Evolutionary conservation across 106 monocot genomes (phyloP), one percentile per base, ranked within the genome.

Genomic region (Dendrobium chrysotoxum): DNA sequence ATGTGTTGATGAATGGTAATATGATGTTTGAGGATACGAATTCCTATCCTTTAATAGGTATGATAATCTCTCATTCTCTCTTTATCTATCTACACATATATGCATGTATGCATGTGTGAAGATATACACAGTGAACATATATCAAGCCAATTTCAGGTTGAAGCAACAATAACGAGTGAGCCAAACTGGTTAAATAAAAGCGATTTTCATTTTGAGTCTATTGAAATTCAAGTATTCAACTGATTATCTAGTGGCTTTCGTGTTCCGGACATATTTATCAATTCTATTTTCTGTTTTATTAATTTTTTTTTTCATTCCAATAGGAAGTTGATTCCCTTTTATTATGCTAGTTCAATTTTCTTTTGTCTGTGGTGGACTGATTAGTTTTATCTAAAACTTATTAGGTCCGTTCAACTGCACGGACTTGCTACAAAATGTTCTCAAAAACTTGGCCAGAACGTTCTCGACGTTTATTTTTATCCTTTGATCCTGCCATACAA

Each of bases 371-470:
- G n/a, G 30, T 55, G 10, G 1, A 75, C 40, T 44, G 18, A 53
- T 42, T 58, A 78, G 18, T 25, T 21, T 61, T 40, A 42, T 86
- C 50, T 65, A 23, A 77, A 70, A 20, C 15, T 23, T 16, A 58
- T 23, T 77, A 95, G 98, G 98, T 98, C 11, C 88, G 98, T 1
- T 84, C 98, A 40, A 92, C 89, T 83, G 98, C 98, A 53, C 89
- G 98, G 80, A 84, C 89, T 54, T 98, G 98, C 83, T 98, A 95
- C 81, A 79, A 90, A 53, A 84, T 98, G 92, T 98, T 94, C 82
- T 83, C 98, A 80, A 98, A 98, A 88, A 98, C 98, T 50, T 98
- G 98, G 98, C 98, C 98, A 26, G 94, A 98, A 81, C 92, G 94
- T 77, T 98, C 92, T 42, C 88, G 94, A 20, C 94, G 94, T 15